Evolutionary conservation across 1,284 basidiomycete genomes (phyloP).

Genomic region (Ustilago bromivora): DNA sequence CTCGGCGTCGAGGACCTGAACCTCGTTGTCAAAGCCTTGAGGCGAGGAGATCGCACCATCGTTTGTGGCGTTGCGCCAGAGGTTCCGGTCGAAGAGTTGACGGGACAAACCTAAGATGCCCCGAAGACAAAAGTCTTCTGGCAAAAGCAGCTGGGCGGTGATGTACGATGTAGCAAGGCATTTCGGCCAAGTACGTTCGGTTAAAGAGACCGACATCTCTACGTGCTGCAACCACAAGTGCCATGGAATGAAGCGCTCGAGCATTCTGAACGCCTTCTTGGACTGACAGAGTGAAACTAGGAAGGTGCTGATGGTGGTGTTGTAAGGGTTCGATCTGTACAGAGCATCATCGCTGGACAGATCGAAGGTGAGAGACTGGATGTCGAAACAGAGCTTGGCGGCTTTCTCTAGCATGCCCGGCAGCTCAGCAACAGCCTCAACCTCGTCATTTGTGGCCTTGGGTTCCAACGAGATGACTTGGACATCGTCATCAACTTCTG

Average conservation of each 20-base stretch:
- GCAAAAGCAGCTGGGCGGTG: constrained; percentile 77
- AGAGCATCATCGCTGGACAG: constrained; percentile 19
- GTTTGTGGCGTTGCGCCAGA: constrained; percentile 29
- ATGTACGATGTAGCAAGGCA: constrained; percentile 64
- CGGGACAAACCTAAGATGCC: constrained; percentile 76
- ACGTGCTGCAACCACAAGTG: constrained; percentile 73
- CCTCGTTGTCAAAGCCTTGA: constrained; percentile 69
- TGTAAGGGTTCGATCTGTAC: constrained; percentile 77
- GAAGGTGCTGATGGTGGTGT: constrained; percentile 88
- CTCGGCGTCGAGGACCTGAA: constrained; percentile 57
- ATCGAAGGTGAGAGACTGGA: constrained; percentile 79
- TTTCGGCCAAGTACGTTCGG: constrained; percentile 37
- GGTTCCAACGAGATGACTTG: constrained; percentile 71
- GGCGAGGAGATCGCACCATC: constrained; percentile 16
- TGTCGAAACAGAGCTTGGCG: constrained; percentile 81
- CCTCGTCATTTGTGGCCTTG: constrained; percentile 45
- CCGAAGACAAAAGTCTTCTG: constrained; percentile 94
- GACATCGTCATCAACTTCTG: constrained; percentile 70
- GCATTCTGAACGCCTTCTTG: constrained; percentile 42
- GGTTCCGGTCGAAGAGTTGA: constrained; percentile 39
- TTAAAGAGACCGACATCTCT: constrained; percentile 18
- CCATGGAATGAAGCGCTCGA: constrained; percentile 83
- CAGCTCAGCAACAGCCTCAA: constrained; percentile 65
- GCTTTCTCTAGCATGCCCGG: constrained; percentile 80
- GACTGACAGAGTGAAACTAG: constrained; percentile 75